Conservation (phyloP, 1,284 basidiomycete genomes). For the Lignosus rhinocerotis region DNA sequence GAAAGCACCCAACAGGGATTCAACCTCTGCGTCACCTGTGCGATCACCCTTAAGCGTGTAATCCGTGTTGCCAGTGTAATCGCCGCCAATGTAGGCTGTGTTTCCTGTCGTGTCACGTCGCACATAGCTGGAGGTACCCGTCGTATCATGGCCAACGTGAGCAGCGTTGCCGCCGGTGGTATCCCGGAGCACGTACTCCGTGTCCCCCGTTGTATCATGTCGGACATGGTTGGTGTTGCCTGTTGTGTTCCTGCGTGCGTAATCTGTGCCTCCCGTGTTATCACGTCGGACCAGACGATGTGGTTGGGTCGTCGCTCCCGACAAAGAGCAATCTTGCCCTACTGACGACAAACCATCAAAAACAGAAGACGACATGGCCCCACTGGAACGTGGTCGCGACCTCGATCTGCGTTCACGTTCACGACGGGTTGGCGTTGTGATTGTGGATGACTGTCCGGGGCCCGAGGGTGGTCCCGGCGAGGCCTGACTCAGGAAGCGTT, state of each 20-base stretch:
- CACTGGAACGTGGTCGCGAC: conserved; percentile 27
- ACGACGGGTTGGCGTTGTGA: conserved; percentile 27
- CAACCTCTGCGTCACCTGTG: conserved; percentile 31
- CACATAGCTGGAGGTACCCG: conserved; percentile 2
- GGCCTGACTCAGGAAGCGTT: conserved; percentile 47
- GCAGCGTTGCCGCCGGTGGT: conserved; percentile 17
- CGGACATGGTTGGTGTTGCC: conserved; percentile 5
- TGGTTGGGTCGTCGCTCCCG: background rate
- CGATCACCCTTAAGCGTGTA: conserved; percentile 23
- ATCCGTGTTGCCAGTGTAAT: conserved; percentile 10
- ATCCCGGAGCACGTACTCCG: conserved; percentile 8
- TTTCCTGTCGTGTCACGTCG: conserved; percentile 18
- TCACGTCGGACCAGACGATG: conserved; percentile 14
- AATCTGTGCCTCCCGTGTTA: conserved; percentile 7
- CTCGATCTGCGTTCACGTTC: conserved; percentile 25
- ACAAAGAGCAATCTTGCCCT: background rate
- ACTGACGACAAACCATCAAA: background rate
- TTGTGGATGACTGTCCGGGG: conserved; percentile 14
- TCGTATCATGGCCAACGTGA: conserved; percentile 11
- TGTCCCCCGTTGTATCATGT: conserved; percentile 23
- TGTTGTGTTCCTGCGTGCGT: conserved; percentile 3
- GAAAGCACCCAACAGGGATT: conserved; percentile 29
- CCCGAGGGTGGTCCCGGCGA: conserved; percentile 28
- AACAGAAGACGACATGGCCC: conserved; percentile 1
- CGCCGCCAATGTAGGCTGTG: conserved; percentile 4